These are phyloP conservation scores for Fusarium abutilonis DNA, from an alignment of 2,329 filamentous ascomycete species.

Conservation along the genomic window DNA sequence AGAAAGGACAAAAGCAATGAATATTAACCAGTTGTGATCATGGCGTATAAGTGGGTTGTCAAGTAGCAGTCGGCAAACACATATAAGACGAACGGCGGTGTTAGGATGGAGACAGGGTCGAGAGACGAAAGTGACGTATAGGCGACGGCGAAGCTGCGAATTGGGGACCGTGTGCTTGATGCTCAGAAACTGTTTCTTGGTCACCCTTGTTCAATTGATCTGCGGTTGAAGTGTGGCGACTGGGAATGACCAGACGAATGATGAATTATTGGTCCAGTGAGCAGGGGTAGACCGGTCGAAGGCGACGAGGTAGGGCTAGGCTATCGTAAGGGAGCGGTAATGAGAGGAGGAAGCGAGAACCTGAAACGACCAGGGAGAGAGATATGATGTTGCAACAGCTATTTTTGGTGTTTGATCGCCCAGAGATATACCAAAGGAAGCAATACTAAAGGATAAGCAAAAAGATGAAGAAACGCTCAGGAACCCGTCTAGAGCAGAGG, in stretches of 20 bases:
- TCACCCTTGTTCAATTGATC: slow-evolving; percentile 35
- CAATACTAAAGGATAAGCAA: slow-evolving; percentile 5
- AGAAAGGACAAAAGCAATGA: slow-evolving; percentile 10
- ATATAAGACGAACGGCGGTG: slow-evolving; percentile 26
- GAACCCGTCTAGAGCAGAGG: slow-evolving; percentile 8
- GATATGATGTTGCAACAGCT: slow-evolving; percentile 19
- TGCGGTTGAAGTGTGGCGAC: slow-evolving; percentile 20
- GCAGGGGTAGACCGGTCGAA: slow-evolving; percentile 24
- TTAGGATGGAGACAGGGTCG: slow-evolving; percentile 18
- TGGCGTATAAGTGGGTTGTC: slow-evolving; percentile 13
- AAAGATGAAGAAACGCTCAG: slow-evolving; percentile 11
- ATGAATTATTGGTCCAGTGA: slow-evolving; percentile 11
- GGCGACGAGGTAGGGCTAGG: slow-evolving; percentile 27
- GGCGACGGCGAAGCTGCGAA: slow-evolving; percentile 18
- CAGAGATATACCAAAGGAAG: slow-evolving; percentile 14
- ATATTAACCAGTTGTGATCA: slow-evolving; percentile 24
- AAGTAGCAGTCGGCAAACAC: slow-evolving; percentile 14
- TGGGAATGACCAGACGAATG: slow-evolving; percentile 17
- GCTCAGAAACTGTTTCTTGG: slow-evolving; percentile 30
- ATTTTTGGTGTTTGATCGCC: slow-evolving; percentile 25
- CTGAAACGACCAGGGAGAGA: slow-evolving; percentile 31
- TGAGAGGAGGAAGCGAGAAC: slow-evolving; percentile 23
- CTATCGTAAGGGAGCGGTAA: slow-evolving; percentile 18
- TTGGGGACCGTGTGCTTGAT: slow-evolving; percentile 17
- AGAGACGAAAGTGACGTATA: slow-evolving; percentile 33